These are phyloP conservation scores for Aspergillus fischeri DNA, from an alignment of 2,329 filamentous ascomycete genomes.

Conservation along the genomic window DNA sequence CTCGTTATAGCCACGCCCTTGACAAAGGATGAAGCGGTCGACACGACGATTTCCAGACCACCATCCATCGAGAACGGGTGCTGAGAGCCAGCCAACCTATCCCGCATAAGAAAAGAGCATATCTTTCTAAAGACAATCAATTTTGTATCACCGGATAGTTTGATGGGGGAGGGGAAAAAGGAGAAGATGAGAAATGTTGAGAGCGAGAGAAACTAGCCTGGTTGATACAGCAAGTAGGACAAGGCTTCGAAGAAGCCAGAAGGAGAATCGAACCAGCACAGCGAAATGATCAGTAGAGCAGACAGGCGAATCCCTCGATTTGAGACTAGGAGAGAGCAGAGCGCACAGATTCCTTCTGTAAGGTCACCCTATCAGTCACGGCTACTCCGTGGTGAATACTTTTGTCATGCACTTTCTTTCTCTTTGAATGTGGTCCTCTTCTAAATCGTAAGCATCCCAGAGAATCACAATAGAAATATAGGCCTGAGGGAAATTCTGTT, in stretches of 20 bases:
- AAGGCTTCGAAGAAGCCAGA: neutral
- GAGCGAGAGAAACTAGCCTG: neutral
- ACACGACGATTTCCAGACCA: neutral
- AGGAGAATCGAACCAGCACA: too few species aligned
- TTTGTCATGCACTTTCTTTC: too few species aligned
- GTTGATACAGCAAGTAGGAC: neutral
- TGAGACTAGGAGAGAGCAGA: neutral
- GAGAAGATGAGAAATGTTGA: neutral
- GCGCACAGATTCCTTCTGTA: neutral
- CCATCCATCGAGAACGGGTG: neutral
- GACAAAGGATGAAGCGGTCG: neutral
- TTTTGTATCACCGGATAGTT: too few species aligned
- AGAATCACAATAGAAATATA: neutral
- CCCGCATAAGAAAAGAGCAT: too few species aligned
- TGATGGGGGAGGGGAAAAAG: too few species aligned
- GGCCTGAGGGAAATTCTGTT: neutral
- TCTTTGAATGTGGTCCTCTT: too few species aligned
- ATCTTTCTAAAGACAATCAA: too few species aligned
- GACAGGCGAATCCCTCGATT: neutral
- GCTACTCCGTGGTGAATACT: too few species aligned
- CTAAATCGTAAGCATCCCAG: neutral
- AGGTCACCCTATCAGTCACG: too few species aligned
- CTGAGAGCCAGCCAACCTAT: neutral
- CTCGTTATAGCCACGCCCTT: neutral
- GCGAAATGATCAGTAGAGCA: neutral